Evolutionary conservation across 768 basidiomycete genomes (phyloP), one percentile per base, ranked within the genome.

Genomic region (Pleurotus giganteus): DNA sequence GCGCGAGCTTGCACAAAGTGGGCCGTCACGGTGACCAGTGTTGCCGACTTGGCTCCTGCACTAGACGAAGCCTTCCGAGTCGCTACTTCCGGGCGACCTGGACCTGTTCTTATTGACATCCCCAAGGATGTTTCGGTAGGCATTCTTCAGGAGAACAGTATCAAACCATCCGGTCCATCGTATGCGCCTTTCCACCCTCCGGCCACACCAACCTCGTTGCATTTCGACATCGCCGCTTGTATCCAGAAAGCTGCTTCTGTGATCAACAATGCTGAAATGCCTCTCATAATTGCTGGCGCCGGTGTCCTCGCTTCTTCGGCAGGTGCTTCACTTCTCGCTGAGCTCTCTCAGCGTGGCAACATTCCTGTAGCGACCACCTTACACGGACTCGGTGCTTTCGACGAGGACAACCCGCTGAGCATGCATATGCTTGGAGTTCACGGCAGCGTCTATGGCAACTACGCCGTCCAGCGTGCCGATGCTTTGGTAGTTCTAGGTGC

Each of bases 21-120:
- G 97, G 98, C 98, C 67, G 95, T 98, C 57, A 96, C 98, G 94
- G 92, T 98, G 47, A 98, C 98, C 72, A 94, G 95, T 66, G 92
- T 98, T 56, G 71, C 89, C 7, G 96, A 98, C 71, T 80, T 98
- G 3, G 96, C 96, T 13, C 78, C 96, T 34, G 80, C 96, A 55
- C 95, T 98, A 67, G 98, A 98, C 67, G 97, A 99, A 70, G 97
- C 97, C 0, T 98, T 99, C 84, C 96, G 97, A 71, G 98, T 99
- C 59, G 97, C 96, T 12, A 95, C 93, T 1, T 91, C 94, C 4
- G 97, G 97, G 0, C 86, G 97, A 27, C 97, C 97, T 1, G 97
- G 97, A 0, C 97, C 97, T 44, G 97, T 98, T 45, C 86, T 99
- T 57, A 94, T 99, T 58, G 97, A 98, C 66, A 79, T 99, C 17